Conservation (phyloP, 371 early-diverging fungal species). For the Amoeboradix gromovi region DNA sequence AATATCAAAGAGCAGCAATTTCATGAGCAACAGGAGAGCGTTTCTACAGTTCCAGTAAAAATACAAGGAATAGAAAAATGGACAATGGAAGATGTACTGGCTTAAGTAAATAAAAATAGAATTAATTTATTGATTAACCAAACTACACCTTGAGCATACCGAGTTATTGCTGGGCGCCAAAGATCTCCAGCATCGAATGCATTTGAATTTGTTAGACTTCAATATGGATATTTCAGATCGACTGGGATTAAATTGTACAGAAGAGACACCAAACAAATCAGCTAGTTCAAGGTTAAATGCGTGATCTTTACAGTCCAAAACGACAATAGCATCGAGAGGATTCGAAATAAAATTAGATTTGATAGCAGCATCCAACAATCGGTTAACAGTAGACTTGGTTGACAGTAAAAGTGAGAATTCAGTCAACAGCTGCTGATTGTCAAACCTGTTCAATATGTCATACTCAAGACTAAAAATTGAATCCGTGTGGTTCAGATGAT, state of each 20-base stretch:
- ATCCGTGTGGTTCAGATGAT: background rate
- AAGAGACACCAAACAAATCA: background rate
- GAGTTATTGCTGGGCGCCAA: too few relatives aligned
- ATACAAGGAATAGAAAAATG: too few relatives aligned
- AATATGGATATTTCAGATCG: background rate
- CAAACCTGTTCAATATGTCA: background rate
- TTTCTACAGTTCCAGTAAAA: too few relatives aligned
- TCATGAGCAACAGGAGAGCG: too few relatives aligned
- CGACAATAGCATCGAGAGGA: background rate
- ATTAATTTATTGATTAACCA: too few relatives aligned
- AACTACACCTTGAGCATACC: too few relatives aligned
- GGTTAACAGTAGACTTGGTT: background rate
- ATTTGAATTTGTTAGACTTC: background rate
- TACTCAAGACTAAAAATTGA: background rate
- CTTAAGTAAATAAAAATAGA: too few relatives aligned
- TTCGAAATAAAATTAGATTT: background rate
- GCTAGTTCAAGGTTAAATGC: background rate
- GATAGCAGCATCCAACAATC: background rate
- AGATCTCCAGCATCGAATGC: background rate
- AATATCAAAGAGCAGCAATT: too few relatives aligned
- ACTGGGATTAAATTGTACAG: background rate
- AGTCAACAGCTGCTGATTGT: background rate
- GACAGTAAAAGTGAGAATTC: background rate
- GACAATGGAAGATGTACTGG: too few relatives aligned
- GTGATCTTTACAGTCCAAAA: background rate